Evolutionary conservation across 2,329 filamentous ascomycete genomes (phyloP).

Genomic region (Aspergillus candidus): DNA sequence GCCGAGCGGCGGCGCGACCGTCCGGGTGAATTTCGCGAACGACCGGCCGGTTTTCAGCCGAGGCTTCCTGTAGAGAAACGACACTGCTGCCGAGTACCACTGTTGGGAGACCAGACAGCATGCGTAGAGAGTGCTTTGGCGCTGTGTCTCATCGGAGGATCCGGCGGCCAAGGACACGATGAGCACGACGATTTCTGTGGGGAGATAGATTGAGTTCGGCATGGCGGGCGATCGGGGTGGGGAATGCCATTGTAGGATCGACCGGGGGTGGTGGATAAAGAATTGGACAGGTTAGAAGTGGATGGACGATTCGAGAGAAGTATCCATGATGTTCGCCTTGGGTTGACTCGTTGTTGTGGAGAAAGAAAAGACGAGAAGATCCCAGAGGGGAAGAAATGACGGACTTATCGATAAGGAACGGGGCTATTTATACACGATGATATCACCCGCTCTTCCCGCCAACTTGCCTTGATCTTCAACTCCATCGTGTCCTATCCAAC

Average conservation of each 20-base stretch:
- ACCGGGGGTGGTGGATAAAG: background rate
- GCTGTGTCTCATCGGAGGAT: conserved; percentile 18
- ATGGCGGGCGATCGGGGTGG: conserved; percentile 10
- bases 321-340: conserved; percentile 4
- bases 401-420: too few species aligned
- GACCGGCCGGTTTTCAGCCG: conserved; percentile 44
- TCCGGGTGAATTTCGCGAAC: conserved; percentile 50
- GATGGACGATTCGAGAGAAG: background rate
- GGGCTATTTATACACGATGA: too few species aligned
- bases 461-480: too few species aligned
- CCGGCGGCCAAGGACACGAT: conserved; percentile 43
- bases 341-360: background rate
- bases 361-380: background rate
- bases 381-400: too few species aligned
- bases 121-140: conserved; percentile 45
- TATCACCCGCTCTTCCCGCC: too few species aligned
- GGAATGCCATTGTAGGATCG: conserved; percentile 7
- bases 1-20: conserved; percentile 46
- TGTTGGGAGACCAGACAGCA: conserved; percentile 50
- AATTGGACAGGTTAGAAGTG: background rate
- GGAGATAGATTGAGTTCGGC: conserved; percentile 37
- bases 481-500: too few species aligned
- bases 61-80: conserved; percentile 49
- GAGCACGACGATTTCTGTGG: conserved; percentile 49
- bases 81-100: conserved; percentile 52